These are phyloP conservation scores for Colletotrichum zoysiae DNA, from an alignment of 2,329 filamentous ascomycete species.

Conservation along the genomic window DNA sequence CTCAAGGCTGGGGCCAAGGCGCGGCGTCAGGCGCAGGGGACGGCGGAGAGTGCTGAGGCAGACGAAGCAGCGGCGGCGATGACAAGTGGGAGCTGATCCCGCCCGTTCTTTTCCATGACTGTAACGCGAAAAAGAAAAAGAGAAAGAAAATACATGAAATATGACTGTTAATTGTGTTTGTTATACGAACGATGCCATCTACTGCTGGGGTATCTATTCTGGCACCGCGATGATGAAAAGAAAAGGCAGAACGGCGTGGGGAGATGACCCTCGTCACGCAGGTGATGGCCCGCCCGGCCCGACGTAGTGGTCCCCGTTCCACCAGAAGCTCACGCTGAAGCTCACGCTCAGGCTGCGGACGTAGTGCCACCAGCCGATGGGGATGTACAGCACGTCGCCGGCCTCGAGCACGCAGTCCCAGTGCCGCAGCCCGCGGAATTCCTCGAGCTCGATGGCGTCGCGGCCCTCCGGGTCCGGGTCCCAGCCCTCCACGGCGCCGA, in stretches of 20 bases:
- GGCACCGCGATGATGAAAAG: background rate
- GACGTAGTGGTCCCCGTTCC: conserved; percentile 62
- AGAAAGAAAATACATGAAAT: background rate
- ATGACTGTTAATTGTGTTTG: background rate
- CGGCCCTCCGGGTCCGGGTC: conserved; percentile 54
- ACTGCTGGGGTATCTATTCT: background rate
- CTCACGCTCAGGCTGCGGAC: conserved; percentile 87
- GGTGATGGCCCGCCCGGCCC: background rate
- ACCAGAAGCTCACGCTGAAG: conserved; percentile 98
- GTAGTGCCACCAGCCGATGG: conserved; percentile 98
- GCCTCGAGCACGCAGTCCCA: conserved; percentile 83
- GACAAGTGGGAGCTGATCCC: background rate
- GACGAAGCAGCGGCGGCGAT: conserved; percentile 30
- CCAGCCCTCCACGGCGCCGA: conserved; percentile 77
- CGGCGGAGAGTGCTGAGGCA: conserved; percentile 53
- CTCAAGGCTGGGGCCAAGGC: conserved; percentile 73
- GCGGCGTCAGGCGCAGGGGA: conserved; percentile 58
- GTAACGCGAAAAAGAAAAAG: background rate
- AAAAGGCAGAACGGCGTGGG: background rate
- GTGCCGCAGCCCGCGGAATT: conserved; percentile 72
- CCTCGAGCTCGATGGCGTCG: conserved; percentile 54
- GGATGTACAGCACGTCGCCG: conserved; percentile 90
- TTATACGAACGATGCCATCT: background rate
- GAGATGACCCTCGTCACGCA: background rate
- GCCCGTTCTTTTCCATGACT: background rate